Conservation (phyloP, 768 basidiomycete genomes). For the Agrocybe pediades region DNA sequence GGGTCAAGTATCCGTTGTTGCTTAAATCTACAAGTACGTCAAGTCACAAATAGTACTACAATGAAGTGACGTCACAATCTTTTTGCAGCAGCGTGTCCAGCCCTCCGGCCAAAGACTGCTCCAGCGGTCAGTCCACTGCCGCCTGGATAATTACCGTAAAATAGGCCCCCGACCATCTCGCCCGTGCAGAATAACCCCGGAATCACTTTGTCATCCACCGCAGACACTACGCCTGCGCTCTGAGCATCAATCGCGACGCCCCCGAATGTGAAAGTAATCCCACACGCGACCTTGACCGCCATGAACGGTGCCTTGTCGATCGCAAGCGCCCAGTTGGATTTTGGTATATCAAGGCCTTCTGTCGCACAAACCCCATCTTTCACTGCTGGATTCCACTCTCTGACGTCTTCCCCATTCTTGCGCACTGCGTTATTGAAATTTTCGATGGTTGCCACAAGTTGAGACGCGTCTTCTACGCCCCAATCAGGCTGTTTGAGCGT, state of each 20-base stretch:
- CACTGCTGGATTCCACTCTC: conserved; percentile 60
- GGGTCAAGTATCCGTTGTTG: not conserved
- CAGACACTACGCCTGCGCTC: conserved; percentile 52
- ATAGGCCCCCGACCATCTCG: conserved; percentile 69
- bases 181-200: conserved; percentile 64
- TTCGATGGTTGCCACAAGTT: conserved; percentile 47
- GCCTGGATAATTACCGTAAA: conserved; percentile 69
- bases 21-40: not conserved
- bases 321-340: conserved; percentile 70
- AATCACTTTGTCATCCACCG: conserved; percentile 41
- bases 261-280: conserved; percentile 75
- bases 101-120: conserved; percentile 64
- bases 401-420: conserved; percentile 35
- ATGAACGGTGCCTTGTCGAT: conserved; percentile 56
- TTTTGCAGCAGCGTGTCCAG: conserved; percentile 47
- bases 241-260: conserved; percentile 61
- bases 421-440: conserved; percentile 46
- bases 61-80: conserved; percentile 10
- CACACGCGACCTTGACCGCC: conserved; percentile 70
- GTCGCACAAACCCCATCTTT: conserved; percentile 65
- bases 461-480: conserved; percentile 45
- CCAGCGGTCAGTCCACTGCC: conserved; percentile 68
- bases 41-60: conserved; percentile 16
- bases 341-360: conserved; percentile 42
- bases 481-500: conserved; percentile 35